Base-by-base conservation (phyloP, 1,139 yeast genomes). In the Geotrichum australiense region DNA sequence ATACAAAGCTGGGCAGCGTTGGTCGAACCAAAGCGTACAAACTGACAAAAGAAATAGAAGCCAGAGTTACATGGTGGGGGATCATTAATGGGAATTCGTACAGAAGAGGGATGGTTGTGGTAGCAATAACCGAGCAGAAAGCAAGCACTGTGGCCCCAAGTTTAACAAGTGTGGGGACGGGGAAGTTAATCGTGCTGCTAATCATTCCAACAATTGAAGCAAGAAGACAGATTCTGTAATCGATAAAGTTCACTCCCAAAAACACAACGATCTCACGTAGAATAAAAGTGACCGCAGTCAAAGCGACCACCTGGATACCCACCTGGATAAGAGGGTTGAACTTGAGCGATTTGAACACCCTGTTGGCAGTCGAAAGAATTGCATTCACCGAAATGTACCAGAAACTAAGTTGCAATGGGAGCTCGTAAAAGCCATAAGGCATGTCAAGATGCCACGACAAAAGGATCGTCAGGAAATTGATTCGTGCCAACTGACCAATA, bases 381-480 rank as follows among this genome's bases (percentile, higher is more conserved):
- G 21, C 12, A 7, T 18, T 19, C 20, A 40, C 37, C 24, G 32
- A 28, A 7, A 35, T 22, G 15, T 29, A 35, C 43, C 43, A 40
- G 27, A 40, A 35, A 15, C 35, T 22, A 18, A 40, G 18, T 16
- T 35, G 28, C 18, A 24, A 19, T 5, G 43, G 39, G 3, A 40
- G 5, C 7, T 5, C 18, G 35, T 42, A 42, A 24, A 36, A 42
- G 14, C 14, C 28, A 29, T 37, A 42, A 25, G 35, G 25, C 33
- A 39, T 33, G 12, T 42, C 41, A 10, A 42, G 30, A 4, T 30
- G 19, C 39, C 41, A 34, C 4, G 41, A 35, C 10, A 42, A n/a
- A 4, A 34, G 11, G 3, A 38, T 24, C 3, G 45, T 8, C 11
- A 27, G 24, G 5, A 31, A 12, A 19, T 28, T 33, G 5, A 34